Evolutionary conservation across 148 eudicot genomes (phyloP).

Genomic region (Dianthus caryophyllus): DNA sequence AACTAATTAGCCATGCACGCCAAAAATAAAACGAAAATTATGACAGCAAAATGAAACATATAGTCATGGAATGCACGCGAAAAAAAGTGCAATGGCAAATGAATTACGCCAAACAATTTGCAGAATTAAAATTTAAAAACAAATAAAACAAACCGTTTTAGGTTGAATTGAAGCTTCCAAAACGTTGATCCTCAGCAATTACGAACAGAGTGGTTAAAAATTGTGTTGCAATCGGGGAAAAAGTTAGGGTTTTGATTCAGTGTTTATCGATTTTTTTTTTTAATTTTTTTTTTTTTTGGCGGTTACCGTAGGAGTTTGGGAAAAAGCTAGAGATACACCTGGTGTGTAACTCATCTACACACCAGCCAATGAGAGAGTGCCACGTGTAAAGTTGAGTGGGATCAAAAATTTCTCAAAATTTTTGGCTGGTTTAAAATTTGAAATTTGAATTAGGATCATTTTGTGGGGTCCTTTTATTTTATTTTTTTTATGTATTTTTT

Average conservation of each 20-base stretch:
- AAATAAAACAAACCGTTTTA: conserved; percentile 4
- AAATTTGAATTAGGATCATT: no score
- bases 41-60: not conserved
- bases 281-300: no score
- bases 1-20: not conserved
- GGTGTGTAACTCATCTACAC: no score
- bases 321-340: no score
- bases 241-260: not conserved
- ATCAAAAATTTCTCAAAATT: no score
- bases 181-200: conserved; percentile 1
- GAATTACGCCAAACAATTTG: not conserved
- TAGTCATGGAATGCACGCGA: not conserved
- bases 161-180: conserved; percentile 3
- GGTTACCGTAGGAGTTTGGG: no score
- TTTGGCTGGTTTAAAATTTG: no score
- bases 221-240: not conserved
- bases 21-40: not conserved
- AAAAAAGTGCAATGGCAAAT: not conserved
- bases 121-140: no score
- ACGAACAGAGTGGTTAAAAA: not conserved
- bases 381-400: no score
- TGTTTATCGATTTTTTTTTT: not conserved
- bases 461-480: no score
- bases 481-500: no score
- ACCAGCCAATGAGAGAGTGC: no score